phyloP scores from a whole-genome alignment of 139 green algal species.

The Chlamydomonas urium region DNA sequence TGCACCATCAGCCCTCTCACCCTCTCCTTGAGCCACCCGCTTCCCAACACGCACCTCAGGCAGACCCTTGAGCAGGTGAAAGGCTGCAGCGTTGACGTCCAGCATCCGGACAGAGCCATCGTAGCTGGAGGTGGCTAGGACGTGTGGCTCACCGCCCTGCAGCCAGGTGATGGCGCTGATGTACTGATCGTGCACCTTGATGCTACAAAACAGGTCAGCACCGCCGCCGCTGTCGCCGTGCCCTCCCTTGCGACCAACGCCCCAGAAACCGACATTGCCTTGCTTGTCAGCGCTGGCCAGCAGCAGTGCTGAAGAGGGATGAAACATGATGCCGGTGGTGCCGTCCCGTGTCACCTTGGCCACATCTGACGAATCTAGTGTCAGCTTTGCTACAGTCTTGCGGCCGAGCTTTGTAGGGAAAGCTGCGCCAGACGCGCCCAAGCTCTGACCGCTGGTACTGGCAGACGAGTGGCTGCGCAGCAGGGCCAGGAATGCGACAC shows the following conservation, averaged over 20 bases:
- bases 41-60: too few species aligned
- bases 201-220: not conserved
- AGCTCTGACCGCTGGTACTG: too few species aligned
- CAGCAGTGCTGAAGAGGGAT: constrained; percentile 13
- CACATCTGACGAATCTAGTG: too few species aligned
- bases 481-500: too few species aligned
- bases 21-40: too few species aligned
- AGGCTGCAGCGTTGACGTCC: constrained; percentile 33
- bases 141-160: not conserved
- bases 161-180: constrained; percentile 40
- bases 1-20: too few species aligned
- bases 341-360: constrained; percentile 11
- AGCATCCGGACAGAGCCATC: constrained; percentile 63
- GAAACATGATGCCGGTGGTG: constrained; percentile 6
- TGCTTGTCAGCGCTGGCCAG: constrained; percentile 36
- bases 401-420: too few species aligned
- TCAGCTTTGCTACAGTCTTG: too few species aligned
- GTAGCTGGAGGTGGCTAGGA: constrained; percentile 58
- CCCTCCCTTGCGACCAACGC: constrained; percentile 15
- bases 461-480: too few species aligned
- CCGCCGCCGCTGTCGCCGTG: not conserved
- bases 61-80: too few species aligned
- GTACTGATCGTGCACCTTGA: constrained; percentile 35
- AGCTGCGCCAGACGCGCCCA: too few species aligned
- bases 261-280: constrained; percentile 30